Evolutionary conservation across 2,329 filamentous ascomycete genomes (phyloP).

Genomic region (Cordyceps javanica): DNA sequence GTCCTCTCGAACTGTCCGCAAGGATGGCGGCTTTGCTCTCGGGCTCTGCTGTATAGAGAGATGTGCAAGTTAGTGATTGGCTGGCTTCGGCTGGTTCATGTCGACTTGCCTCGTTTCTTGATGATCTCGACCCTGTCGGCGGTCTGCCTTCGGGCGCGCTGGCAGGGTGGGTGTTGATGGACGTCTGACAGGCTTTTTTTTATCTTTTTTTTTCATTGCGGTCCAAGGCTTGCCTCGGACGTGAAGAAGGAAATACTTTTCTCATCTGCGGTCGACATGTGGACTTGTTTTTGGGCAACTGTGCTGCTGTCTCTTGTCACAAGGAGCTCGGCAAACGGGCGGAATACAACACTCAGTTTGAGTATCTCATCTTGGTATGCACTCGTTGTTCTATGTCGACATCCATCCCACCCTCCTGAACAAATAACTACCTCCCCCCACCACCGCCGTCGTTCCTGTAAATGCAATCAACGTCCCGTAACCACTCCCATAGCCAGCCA

Average conservation of each 20-base stretch:
- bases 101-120: constrained; percentile 35
- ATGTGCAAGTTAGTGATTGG: constrained; percentile 36
- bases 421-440: constrained; percentile 25
- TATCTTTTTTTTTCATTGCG: constrained; percentile 49
- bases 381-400: constrained; percentile 7
- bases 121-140: constrained; percentile 82
- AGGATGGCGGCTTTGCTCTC: constrained; percentile 47
- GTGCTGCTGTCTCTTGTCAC: not conserved
- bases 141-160: constrained; percentile 71
- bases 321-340: too few species aligned
- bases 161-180: constrained; percentile 76
- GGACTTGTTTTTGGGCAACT: too few species aligned
- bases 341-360: too few species aligned
- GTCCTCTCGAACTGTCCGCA: constrained; percentile 55
- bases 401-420: constrained; percentile 28
- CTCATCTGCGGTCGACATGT: too few species aligned
- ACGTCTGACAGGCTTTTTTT: constrained; percentile 75
- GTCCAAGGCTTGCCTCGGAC: constrained; percentile 38
- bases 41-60: constrained; percentile 64
- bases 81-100: constrained; percentile 6
- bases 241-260: constrained; percentile 46
- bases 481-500: constrained; percentile 27
- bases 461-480: constrained; percentile 30
- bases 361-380: too few species aligned
- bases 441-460: constrained; percentile 26